A percentile compares a stretch with the other conserved stretches of the same genome.
These are phyloP conservation scores for Penicillium sp. DNA, from an alignment of 2,329 filamentous ascomycete genomes.

Conservation along the genomic window DNA sequence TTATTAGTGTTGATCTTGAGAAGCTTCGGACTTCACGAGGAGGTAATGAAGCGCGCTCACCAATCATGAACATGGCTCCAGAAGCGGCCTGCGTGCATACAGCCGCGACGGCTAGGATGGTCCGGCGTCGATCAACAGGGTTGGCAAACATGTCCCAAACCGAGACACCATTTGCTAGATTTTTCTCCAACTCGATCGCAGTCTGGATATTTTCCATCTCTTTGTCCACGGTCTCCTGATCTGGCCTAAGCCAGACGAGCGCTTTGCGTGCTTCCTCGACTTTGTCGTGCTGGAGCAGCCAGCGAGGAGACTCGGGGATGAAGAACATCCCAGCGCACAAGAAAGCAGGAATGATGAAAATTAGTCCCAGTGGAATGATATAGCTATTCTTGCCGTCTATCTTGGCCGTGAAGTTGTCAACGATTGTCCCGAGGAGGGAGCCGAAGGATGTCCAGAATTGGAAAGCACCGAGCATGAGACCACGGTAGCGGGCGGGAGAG, in stretches of 20 bases:
- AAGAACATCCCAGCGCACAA: slow-evolving; percentile 55
- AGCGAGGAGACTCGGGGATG: slow-evolving; percentile 56
- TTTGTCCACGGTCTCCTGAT: slow-evolving; percentile 37
- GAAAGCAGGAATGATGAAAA: slow-evolving; percentile 56
- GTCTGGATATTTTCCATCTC: slow-evolving; percentile 44
- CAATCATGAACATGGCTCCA: slow-evolving; percentile 64
- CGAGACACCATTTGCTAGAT: slow-evolving; percentile 43
- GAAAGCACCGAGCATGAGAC: slow-evolving; percentile 56
- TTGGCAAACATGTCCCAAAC: slow-evolving; percentile 59
- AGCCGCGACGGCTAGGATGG: slow-evolving; percentile 55
- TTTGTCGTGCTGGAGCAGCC: slow-evolving; percentile 42
- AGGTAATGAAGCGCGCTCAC: slow-evolving; percentile 38
- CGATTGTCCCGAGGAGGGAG: slow-evolving; percentile 52
- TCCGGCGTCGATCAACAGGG: slow-evolving; percentile 60
- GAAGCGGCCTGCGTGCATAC: slow-evolving; percentile 60
- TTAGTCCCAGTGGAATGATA: slow-evolving; percentile 55
- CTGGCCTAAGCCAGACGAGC: slow-evolving; percentile 46
- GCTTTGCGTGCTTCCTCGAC: slow-evolving; percentile 38
- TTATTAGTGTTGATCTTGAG: not conserved
- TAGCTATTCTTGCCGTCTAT: slow-evolving; percentile 50
- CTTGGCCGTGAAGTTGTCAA: slow-evolving; percentile 51
- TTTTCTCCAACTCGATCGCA: slow-evolving; percentile 45
- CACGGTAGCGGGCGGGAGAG: slow-evolving; percentile 58
- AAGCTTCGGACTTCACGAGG: not conserved
- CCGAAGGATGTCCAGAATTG: slow-evolving; percentile 58